Evolutionary conservation across 1,139 yeast species (phyloP).

Genomic region (Debaryomycetaceae sp.): DNA sequence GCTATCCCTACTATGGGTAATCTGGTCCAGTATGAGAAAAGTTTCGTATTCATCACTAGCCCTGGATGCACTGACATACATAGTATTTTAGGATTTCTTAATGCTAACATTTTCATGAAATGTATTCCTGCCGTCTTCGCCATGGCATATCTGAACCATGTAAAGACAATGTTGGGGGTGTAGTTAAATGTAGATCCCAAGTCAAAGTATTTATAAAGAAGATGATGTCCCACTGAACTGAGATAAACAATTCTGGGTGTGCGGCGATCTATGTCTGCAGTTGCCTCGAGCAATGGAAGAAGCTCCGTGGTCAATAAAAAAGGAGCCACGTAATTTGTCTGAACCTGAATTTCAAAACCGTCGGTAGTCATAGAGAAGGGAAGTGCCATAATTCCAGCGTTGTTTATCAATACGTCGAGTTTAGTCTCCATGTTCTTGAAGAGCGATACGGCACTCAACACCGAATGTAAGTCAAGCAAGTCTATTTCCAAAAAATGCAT

Average conservation of each 20-base stretch:
- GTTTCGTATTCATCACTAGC: slow-evolving; percentile 72
- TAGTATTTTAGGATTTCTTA: slow-evolving; percentile 62
- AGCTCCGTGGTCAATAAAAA: slow-evolving; percentile 64
- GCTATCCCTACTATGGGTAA: slow-evolving; percentile 71
- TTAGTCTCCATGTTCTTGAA: slow-evolving; percentile 48
- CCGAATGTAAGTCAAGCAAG: slow-evolving; percentile 54
- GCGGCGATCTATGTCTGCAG: slow-evolving; percentile 16
- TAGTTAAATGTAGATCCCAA: slow-evolving; percentile 53
- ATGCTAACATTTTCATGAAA: slow-evolving; percentile 60
- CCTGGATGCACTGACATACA: slow-evolving; percentile 83
- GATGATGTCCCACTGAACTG: slow-evolving; percentile 66
- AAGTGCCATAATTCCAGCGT: slow-evolving; percentile 80
- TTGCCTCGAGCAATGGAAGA: slow-evolving; percentile 49
- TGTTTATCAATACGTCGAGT: slow-evolving; percentile 65
- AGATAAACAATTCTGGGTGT: slow-evolving; percentile 63
- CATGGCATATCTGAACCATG: slow-evolving; percentile 77
- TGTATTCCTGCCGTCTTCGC: slow-evolving; percentile 83
- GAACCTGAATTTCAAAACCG: slow-evolving; percentile 76
- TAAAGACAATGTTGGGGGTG: slow-evolving; percentile 63
- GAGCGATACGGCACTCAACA: slow-evolving; percentile 50
- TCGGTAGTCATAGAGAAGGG: slow-evolving; percentile 65
- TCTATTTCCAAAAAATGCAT: slow-evolving; percentile 61
- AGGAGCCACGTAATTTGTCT: slow-evolving; percentile 76
- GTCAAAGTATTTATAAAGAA: slow-evolving; percentile 50
- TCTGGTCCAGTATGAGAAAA: slow-evolving; percentile 72